phyloP scores from a whole-genome alignment of 352 stramenopile genomes.

The Pythium coloratum region DNA sequence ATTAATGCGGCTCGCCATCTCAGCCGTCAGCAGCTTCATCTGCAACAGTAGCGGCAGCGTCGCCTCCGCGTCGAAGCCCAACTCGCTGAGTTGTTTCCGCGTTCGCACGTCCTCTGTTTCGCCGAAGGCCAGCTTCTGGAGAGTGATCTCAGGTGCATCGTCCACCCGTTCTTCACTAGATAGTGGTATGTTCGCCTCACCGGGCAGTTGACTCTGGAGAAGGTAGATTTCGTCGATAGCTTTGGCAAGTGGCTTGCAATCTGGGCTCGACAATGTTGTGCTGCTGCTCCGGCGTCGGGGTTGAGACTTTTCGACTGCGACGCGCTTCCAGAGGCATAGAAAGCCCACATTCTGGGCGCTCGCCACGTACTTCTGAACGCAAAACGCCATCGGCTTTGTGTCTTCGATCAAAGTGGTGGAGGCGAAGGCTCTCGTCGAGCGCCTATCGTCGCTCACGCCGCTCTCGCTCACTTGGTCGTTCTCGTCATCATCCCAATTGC shows the following conservation, averaged over 20 bases:
- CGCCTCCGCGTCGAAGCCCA: conserved; percentile 44
- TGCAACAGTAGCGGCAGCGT: conserved; percentile 48
- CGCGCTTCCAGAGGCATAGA: conserved; percentile 40
- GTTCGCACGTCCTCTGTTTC: conserved; percentile 8
- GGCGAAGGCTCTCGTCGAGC: background rate
- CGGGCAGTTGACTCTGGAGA: background rate
- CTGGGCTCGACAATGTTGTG: background rate
- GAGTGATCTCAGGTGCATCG: background rate
- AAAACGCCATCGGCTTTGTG: conserved; percentile 29
- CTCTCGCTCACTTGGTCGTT: background rate
- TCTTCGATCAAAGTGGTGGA: background rate
- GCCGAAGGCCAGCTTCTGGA: conserved; percentile 12
- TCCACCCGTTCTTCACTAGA: background rate
- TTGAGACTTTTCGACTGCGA: background rate
- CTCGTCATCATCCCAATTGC: background rate
- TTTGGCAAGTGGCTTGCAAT: background rate
- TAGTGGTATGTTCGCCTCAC: background rate
- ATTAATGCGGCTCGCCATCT: conserved; percentile 60
- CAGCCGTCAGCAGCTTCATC: conserved; percentile 55
- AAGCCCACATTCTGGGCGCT: conserved; percentile 36
- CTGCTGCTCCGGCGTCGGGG: background rate
- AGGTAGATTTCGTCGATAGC: conserved; percentile 13
- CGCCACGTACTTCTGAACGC: conserved; percentile 42
- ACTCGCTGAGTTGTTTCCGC: conserved; percentile 16
- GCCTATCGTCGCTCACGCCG: background rate